These are phyloP conservation scores for Mucor mucedo DNA, from an alignment of 371 early-diverging fungal genomes.

Conservation along the genomic window DNA sequence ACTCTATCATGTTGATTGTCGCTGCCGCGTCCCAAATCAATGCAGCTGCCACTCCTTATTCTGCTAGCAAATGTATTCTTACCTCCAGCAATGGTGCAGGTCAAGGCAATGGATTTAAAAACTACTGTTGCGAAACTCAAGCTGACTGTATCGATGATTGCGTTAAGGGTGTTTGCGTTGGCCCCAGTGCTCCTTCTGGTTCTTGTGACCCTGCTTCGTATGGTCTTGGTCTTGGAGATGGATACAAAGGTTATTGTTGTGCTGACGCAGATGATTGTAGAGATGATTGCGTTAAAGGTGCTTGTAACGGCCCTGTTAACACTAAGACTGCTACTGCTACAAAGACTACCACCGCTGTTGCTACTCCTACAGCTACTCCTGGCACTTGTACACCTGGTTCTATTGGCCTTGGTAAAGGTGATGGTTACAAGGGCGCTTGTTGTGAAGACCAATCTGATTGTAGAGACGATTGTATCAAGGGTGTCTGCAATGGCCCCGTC, in stretches of 20 bases:
- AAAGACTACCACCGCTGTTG: no score
- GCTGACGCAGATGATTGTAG: no score
- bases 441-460: slow-evolving; percentile 21
- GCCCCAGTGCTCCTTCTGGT: not conserved
- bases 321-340: not conserved
- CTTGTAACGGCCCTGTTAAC: slow-evolving; percentile 22
- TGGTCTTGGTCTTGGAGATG: no score
- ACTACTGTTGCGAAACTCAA: slow-evolving; percentile 17
- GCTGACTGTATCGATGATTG: slow-evolving; percentile 19
- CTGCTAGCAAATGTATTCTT: no score
- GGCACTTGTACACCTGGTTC: no score
- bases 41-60: no score
- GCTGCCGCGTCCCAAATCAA: no score
- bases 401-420: not conserved
- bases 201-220: no score
- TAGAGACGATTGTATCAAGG: slow-evolving; percentile 14
- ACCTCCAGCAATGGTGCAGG: no score
- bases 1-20: no score
- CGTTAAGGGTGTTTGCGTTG: slow-evolving; percentile 15
- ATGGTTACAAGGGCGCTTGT: slow-evolving; percentile 22
- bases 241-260: no score
- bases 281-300: slow-evolving; percentile 9
- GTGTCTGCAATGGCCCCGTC: slow-evolving; percentile 22
- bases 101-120: slow-evolving; percentile 15
- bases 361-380: no score